Evolutionary conservation across 2,329 filamentous ascomycete species (phyloP), one percentile per base, ranked within the genome.

Genomic region (Aspergillus thermomutatus): DNA sequence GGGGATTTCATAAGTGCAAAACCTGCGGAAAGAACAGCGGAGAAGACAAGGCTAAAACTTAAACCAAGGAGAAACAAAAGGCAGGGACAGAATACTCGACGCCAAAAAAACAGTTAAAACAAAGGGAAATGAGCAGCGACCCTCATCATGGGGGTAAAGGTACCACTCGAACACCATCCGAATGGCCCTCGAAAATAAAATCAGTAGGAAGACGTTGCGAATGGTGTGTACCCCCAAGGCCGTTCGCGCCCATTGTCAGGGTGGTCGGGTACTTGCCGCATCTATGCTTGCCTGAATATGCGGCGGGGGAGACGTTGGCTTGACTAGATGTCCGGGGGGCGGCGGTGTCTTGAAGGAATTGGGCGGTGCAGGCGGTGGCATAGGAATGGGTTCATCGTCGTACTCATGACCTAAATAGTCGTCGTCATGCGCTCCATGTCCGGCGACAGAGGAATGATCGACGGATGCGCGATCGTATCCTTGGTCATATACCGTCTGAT

Each of bases 301-400:
- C 21, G 64, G 56, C 25, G 58, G 43, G 49, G 59, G 62, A n/a
- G 58, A 55, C 2, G 59, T 21, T 27, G 55, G 54, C 52, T 66
- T 67, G 11, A 67, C 56, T 50, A 60, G 64, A 84, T 86, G 63
- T 88, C 87, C 19, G 82, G 82, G 65, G 89, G 75, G 56, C 82
- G 87, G 64, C 89, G 80, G 60, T 84, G 81, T 72, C 91, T 87
- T 73, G 87, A 89, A 66, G 83, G 77, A 70, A 87, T 80, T 72
- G 87, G 87, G 55, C 81, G 70, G 69, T 41, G 69, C 64, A 7
- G 74, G 70, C 21, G 72, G 71, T 31, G 74, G 72, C 41, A 68
- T 67, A 10, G 72, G 55, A 58, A 77, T 59, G 61, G 75, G 69
- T 72, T 82, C 79, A 41, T 82, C 78, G 45, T 82, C 80, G 59